These are phyloP conservation scores for Haematococcus sp. DNA, from an alignment of 139 green algal species.

Conservation along the genomic window DNA sequence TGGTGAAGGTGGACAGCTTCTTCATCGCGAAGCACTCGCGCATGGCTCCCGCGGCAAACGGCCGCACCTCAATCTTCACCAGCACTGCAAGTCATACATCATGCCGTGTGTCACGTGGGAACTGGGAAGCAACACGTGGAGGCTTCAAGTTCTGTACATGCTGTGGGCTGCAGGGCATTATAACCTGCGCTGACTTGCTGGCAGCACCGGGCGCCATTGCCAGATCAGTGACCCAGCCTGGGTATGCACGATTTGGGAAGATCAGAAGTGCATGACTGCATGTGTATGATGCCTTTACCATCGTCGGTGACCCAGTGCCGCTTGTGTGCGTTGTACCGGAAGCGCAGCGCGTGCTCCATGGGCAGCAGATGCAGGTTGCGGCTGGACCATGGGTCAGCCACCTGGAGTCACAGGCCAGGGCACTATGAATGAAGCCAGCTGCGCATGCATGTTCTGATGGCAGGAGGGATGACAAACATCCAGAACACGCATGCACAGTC, in stretches of 20 bases:
- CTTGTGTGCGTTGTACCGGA: constrained; percentile 28
- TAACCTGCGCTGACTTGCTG: no score
- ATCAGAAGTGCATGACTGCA: no score
- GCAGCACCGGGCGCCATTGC: no score
- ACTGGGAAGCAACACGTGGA: background rate
- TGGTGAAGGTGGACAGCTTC: constrained; percentile 44
- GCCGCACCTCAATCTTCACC: constrained; percentile 45
- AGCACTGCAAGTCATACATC: constrained; percentile 29
- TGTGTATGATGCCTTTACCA: no score
- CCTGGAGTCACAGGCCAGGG: no score
- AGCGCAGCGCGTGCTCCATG: constrained; percentile 23
- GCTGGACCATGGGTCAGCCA: constrained; percentile 28
- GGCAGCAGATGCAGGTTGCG: constrained; percentile 34
- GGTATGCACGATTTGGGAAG: no score
- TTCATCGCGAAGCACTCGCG: constrained; percentile 56
- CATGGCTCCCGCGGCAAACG: constrained; percentile 58
- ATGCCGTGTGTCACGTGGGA: background rate
- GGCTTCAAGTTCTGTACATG: background rate
- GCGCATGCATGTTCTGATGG: no score
- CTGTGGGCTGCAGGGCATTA: no score
- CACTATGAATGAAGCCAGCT: no score
- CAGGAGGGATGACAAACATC: no score
- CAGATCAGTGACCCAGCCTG: no score
- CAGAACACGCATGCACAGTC: no score
- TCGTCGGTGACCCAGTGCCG: constrained; percentile 35